phyloP scores from a whole-genome alignment of 257 asterid species.

The Capsicum baccatum region DNA sequence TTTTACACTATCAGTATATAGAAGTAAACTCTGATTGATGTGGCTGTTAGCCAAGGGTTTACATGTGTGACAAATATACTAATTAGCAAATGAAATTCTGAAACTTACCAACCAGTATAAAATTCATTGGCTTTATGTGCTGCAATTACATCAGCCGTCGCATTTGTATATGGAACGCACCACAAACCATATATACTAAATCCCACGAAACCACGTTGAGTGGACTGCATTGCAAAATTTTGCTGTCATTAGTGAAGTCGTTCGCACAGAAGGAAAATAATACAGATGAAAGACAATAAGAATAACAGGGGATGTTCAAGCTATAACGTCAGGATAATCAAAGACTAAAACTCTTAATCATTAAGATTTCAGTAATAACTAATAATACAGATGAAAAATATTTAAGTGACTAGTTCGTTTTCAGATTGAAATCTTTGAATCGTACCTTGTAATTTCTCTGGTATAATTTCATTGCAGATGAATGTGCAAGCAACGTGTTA shows the following conservation, averaged over 20 bases:
- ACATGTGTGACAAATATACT: too few relatives aligned
- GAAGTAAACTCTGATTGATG: background rate
- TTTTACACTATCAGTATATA: background rate
- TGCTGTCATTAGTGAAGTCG: constrained; percentile 5
- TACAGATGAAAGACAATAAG: background rate
- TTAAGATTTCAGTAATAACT: background rate
- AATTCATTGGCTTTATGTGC: constrained; percentile 50
- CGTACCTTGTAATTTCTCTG: constrained; percentile 51
- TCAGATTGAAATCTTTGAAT: background rate
- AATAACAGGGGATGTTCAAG: background rate
- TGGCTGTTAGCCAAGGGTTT: background rate
- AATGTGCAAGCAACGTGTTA: constrained; percentile 56
- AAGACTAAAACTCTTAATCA: background rate
- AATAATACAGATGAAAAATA: background rate
- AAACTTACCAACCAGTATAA: constrained; percentile 62
- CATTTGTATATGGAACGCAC: constrained; percentile 45
- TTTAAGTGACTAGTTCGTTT: background rate
- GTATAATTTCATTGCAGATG: constrained; percentile 46
- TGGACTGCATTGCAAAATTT: constrained; percentile 42
- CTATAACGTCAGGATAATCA: background rate
- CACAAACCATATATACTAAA: constrained; percentile 49
- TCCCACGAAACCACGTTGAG: constrained; percentile 64
- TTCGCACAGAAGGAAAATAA: background rate
- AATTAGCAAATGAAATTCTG: background rate
- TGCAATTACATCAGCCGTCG: constrained; percentile 53